A percentile compares a stretch with the other conserved stretches of the same genome.
These are phyloP conservation scores for Melastoma malabathricum DNA, from an alignment of 345 rosid genomes.

Conservation along the genomic window DNA sequence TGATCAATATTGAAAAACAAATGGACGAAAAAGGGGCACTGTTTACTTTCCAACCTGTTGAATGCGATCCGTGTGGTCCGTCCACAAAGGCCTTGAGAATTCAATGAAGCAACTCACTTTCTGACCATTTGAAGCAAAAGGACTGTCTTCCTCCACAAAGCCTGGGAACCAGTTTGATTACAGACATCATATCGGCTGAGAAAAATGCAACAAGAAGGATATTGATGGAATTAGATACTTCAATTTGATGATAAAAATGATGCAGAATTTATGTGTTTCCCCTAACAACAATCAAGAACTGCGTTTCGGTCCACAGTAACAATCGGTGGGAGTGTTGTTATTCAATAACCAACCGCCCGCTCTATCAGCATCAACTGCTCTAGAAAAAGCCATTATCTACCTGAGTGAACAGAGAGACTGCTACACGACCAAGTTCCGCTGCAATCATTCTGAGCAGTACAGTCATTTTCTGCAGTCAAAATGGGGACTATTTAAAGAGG, in stretches of 20 bases:
- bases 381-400: conserved; percentile 14
- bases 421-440: conserved; percentile 98
- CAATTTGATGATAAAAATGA: too few relatives aligned
- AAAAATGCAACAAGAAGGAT: neutral
- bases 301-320: too few relatives aligned
- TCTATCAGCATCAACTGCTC: neutral
- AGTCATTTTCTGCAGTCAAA: conserved; percentile 52
- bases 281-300: too few relatives aligned
- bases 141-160: conserved; percentile 80
- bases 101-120: conserved; percentile 81
- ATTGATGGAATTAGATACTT: too few relatives aligned
- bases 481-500: neutral
- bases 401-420: conserved; percentile 52
- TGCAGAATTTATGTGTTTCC: too few relatives aligned
- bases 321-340: neutral
- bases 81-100: conserved; percentile 84
- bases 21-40: neutral
- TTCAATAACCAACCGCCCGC: neutral
- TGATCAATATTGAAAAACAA: neutral
- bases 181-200: neutral
- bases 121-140: conserved; percentile 50
- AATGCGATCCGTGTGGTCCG: conserved; percentile 73
- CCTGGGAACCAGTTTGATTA: conserved; percentile 21
- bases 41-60: conserved; percentile 54
- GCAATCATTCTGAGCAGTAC: conserved; percentile 91